Conservation (phyloP, 192 early-diverging fungal species). For the Dispira parvispora region DNA sequence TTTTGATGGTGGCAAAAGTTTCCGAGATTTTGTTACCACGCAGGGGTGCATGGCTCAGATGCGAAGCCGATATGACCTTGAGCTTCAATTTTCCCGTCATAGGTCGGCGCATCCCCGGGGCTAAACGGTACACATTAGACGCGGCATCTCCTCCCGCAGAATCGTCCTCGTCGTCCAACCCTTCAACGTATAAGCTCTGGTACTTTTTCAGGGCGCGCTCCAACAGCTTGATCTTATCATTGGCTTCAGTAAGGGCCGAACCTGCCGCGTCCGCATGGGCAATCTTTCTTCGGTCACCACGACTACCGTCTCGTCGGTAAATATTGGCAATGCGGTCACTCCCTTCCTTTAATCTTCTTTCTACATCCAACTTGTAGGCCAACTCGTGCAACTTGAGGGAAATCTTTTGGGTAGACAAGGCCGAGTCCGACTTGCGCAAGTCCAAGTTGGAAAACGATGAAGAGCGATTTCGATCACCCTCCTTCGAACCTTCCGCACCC, state of each 20-base stretch:
- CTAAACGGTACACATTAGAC: slow-evolving; percentile 15
- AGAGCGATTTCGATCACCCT: slow-evolving; percentile 16
- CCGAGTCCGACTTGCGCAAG: slow-evolving; percentile 47
- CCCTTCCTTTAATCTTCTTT: slow-evolving; percentile 79
- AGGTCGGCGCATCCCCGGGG: slow-evolving; percentile 47
- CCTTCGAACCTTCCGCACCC: slow-evolving; percentile 13
- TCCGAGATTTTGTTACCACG: slow-evolving; percentile 41
- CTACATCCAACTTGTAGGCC: slow-evolving; percentile 81
- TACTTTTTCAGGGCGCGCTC: slow-evolving; percentile 68
- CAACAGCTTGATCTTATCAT: slow-evolving; percentile 57
- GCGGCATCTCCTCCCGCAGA: slow-evolving; percentile 15
- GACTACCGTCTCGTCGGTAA: not conserved
- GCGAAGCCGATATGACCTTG: slow-evolving; percentile 37
- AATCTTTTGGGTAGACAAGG: slow-evolving; percentile 49
- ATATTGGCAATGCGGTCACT: slow-evolving; percentile 47
- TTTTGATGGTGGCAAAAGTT: slow-evolving; percentile 57
- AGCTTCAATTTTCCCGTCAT: slow-evolving; percentile 56
- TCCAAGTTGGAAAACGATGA: slow-evolving; percentile 33
- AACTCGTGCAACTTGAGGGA: slow-evolving; percentile 74
- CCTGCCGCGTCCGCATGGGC: slow-evolving; percentile 23
- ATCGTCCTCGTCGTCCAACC: slow-evolving; percentile 57
- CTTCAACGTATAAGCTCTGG: slow-evolving; percentile 66
- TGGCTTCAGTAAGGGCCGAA: slow-evolving; percentile 32
- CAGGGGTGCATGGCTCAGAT: slow-evolving; percentile 37
- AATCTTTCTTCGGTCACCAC: slow-evolving; percentile 29